Evolutionary conservation across 805 yeast species (phyloP).

Genomic region (Saccharomyces cerevisiae): DNA sequence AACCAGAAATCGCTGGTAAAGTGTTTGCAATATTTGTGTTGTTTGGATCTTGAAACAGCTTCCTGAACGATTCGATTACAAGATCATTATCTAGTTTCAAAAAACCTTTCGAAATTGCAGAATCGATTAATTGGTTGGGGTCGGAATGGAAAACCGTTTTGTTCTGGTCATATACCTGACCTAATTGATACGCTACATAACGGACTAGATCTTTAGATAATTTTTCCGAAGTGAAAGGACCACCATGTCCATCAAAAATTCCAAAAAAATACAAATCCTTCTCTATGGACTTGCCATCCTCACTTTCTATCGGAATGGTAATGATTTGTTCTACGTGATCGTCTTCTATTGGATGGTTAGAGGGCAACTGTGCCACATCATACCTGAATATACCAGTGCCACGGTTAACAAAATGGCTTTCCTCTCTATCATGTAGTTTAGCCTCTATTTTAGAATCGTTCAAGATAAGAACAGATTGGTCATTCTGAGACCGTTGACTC

Average conservation of each 20-base stretch:
- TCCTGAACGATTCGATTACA: slow-evolving; percentile 64
- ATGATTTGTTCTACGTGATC: slow-evolving; percentile 79
- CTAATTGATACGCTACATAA: slow-evolving; percentile 69
- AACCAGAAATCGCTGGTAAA: slow-evolving; percentile 91
- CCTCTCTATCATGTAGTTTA: slow-evolving; percentile 64
- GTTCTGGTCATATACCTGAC: slow-evolving; percentile 40
- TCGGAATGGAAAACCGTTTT: slow-evolving; percentile 23
- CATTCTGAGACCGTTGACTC: background rate
- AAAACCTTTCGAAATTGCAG: slow-evolving; percentile 76
- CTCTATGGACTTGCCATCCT: slow-evolving; percentile 33
- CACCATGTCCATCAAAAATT: slow-evolving; percentile 93
- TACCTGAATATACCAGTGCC: slow-evolving; percentile 84
- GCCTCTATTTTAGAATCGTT: slow-evolving; percentile 65
- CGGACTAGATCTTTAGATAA: slow-evolving; percentile 71
- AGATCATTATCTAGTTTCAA: slow-evolving; percentile 77
- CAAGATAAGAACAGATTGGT: slow-evolving; percentile 38
- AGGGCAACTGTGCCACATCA: slow-evolving; percentile 82
- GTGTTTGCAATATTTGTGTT: slow-evolving; percentile 47
- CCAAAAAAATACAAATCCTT: slow-evolving; percentile 91
- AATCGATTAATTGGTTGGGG: slow-evolving; percentile 56
- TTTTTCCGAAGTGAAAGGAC: slow-evolving; percentile 87
- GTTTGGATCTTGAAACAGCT: slow-evolving; percentile 58
- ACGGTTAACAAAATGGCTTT: slow-evolving; percentile 69
- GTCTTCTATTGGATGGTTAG: slow-evolving; percentile 92
- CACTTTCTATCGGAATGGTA: slow-evolving; percentile 46